phyloP scores from a whole-genome alignment of 768 basidiomycete species.

The Pleurotus ostreatus region DNA sequence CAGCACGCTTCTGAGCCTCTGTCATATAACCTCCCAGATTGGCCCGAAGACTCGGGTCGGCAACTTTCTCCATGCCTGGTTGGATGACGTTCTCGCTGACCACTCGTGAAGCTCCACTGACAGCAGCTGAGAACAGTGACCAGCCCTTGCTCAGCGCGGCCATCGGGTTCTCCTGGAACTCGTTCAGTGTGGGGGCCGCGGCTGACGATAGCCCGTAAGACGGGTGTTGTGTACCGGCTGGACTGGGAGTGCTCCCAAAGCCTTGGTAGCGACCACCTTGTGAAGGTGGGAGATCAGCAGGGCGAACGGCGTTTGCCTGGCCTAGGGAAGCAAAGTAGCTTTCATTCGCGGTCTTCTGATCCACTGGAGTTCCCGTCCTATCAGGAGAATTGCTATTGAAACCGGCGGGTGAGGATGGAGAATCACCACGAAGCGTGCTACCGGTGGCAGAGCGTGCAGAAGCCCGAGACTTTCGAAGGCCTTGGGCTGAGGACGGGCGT shows the following conservation, averaged over 20 bases:
- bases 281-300: constrained; percentile 80
- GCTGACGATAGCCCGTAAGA: constrained; percentile 74
- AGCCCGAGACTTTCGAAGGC: constrained; percentile 83
- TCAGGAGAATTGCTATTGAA: constrained; percentile 41
- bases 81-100: constrained; percentile 89
- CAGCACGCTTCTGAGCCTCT: constrained; percentile 64
- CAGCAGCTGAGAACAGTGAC: constrained; percentile 89
- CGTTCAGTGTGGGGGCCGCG: constrained; percentile 71
- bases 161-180: constrained; percentile 84
- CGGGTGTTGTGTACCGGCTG: constrained; percentile 51
- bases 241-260: constrained; percentile 81
- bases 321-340: constrained; percentile 83
- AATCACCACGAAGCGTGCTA: constrained; percentile 46
- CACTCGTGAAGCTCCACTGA: constrained; percentile 71
- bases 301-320: constrained; percentile 71
- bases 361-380: constrained; percentile 21
- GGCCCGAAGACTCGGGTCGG: constrained; percentile 76
- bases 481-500: constrained; percentile 72
- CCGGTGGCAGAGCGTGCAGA: constrained; percentile 49
- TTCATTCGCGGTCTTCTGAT: constrained; percentile 83
- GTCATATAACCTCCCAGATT: constrained; percentile 69
- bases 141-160: constrained; percentile 90
- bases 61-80: constrained; percentile 78
- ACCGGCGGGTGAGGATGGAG: constrained; percentile 49
- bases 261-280: constrained; percentile 94